Evolutionary conservation across 2,329 filamentous ascomycete species (phyloP).

Genomic region (Cadophora gregata): DNA sequence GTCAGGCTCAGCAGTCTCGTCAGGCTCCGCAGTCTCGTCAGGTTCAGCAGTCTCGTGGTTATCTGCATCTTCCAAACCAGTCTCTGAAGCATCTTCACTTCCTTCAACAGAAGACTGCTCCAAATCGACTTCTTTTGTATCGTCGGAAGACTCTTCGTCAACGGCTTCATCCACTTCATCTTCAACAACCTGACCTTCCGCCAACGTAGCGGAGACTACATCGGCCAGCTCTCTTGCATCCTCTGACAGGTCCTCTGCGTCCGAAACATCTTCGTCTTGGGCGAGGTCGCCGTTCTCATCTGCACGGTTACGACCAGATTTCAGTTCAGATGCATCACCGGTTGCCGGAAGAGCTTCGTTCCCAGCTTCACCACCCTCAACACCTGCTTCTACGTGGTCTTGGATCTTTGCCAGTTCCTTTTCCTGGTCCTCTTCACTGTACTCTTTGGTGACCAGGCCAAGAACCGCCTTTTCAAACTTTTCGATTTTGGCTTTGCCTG

Average conservation of each 20-base stretch:
- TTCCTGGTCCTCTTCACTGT: conserved; percentile 35
- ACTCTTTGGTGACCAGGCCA: conserved; percentile 49
- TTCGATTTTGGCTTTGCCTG: conserved; percentile 67
- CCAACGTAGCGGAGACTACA: conserved; percentile 1
- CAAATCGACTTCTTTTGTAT: background rate
- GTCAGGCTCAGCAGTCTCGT: background rate
- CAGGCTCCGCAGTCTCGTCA: background rate
- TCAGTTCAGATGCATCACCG: conserved; percentile 6
- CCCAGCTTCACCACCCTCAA: conserved; percentile 41
- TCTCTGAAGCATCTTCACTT: background rate
- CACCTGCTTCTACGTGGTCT: conserved; percentile 43
- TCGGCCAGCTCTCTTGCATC: background rate
- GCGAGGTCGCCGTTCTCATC: conserved; percentile 23
- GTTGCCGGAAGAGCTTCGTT: conserved; percentile 28
- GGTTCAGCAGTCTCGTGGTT: background rate
- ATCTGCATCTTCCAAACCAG: background rate
- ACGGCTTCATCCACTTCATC: conserved; percentile 14
- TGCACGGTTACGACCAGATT: conserved; percentile 11
- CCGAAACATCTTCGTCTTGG: conserved; percentile 31
- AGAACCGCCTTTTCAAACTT: conserved; percentile 70
- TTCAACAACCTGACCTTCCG: conserved; percentile 6
- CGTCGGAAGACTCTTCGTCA: conserved; percentile 16
- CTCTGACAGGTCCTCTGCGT: conserved; percentile 27
- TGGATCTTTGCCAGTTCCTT: conserved; percentile 42
- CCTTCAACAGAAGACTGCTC: conserved; percentile 9